A percentile compares a stretch with the other conserved stretches of the same genome.
These are phyloP conservation scores for Lecanosticta acicola DNA, from an alignment of 2,329 filamentous ascomycete species.

Conservation along the genomic window DNA sequence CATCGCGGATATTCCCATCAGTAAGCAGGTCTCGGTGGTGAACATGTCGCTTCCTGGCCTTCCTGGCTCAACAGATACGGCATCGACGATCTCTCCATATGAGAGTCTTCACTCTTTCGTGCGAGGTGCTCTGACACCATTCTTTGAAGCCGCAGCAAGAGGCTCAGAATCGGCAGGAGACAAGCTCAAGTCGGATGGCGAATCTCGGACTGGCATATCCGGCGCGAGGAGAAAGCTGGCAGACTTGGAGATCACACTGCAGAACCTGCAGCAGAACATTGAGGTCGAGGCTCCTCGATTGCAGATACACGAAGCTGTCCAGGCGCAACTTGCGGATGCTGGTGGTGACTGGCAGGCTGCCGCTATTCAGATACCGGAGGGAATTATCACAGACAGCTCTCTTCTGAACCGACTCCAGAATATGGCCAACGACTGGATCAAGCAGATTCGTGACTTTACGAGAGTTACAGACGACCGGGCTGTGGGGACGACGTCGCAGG, in stretches of 20 bases:
- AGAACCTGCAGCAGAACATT: constrained; percentile 93
- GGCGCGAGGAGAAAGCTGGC: constrained; percentile 97
- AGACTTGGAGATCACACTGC: constrained; percentile 82
- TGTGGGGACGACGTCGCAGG: constrained; percentile 78
- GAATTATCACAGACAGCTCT: constrained; percentile 77
- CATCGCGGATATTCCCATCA: constrained; percentile 74
- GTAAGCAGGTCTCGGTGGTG: constrained; percentile 84
- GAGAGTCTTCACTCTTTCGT: constrained; percentile 89
- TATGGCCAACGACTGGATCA: constrained; percentile 96
- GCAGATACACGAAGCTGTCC: constrained; percentile 81
- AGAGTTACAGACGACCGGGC: constrained; percentile 83
- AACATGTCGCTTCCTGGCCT: constrained; percentile 80
- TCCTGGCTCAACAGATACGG: constrained; percentile 43
- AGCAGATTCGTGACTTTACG: constrained; percentile 93
- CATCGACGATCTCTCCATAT: constrained; percentile 69
- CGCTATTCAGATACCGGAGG: constrained; percentile 69
- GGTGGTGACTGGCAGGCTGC: constrained; percentile 62
- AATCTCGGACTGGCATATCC: constrained; percentile 89
- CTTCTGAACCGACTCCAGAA: constrained; percentile 92
- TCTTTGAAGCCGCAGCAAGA: constrained; percentile 95
- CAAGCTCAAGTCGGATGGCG: constrained; percentile 73
- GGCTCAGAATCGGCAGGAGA: constrained; percentile 61
- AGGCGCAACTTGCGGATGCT: constrained; percentile 71
- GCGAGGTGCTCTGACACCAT: constrained; percentile 85
- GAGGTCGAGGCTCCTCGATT: constrained; percentile 92